These are phyloP conservation scores for Crepidotus sp. DNA, from an alignment of 1,284 basidiomycete species.

Conservation along the genomic window DNA sequence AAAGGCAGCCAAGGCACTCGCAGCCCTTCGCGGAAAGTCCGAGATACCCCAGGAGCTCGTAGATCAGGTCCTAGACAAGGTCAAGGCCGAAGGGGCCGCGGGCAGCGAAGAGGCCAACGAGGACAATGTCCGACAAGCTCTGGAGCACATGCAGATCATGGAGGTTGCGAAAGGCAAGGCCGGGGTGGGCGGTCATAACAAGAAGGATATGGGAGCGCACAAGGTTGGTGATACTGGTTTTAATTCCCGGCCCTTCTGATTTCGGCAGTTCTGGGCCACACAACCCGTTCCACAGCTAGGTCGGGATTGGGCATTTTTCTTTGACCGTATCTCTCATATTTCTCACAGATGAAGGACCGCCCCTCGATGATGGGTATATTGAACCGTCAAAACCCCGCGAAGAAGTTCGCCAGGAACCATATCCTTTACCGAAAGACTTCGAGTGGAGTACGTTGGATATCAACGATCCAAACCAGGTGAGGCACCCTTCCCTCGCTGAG, in stretches of 20 bases:
- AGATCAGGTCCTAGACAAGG: slow-evolving; percentile 49
- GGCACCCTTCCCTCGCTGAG: not conserved
- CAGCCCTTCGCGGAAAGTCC: slow-evolving; percentile 41
- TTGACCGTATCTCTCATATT: not conserved
- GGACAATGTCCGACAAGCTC: slow-evolving; percentile 49
- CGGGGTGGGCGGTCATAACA: slow-evolving; percentile 59
- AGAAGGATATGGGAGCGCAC: slow-evolving; percentile 77
- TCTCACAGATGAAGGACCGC: slow-evolving; percentile 52
- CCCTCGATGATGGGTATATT: slow-evolving; percentile 79
- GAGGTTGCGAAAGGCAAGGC: slow-evolving; percentile 66
- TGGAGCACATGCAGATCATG: slow-evolving; percentile 66
- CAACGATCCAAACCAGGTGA: slow-evolving; percentile 62
- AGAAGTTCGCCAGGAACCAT: slow-evolving; percentile 82
- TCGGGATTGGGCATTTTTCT: slow-evolving; percentile 19
- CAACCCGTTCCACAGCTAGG: slow-evolving; percentile 90
- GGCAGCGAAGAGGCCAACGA: slow-evolving; percentile 42
- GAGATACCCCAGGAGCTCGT: slow-evolving; percentile 53
- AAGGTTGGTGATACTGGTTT: slow-evolving; percentile 46
- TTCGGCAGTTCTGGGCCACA: slow-evolving; percentile 82
- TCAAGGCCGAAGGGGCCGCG: slow-evolving; percentile 48
- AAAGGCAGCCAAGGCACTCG: slow-evolving; percentile 48
- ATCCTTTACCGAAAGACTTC: slow-evolving; percentile 86
- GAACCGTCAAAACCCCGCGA: slow-evolving; percentile 73
- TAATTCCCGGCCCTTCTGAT: slow-evolving; percentile 7
- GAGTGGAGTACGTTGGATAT: slow-evolving; percentile 88